Conservation (phyloP, 345 rosid genomes). For the Excoecaria agallocha region DNA sequence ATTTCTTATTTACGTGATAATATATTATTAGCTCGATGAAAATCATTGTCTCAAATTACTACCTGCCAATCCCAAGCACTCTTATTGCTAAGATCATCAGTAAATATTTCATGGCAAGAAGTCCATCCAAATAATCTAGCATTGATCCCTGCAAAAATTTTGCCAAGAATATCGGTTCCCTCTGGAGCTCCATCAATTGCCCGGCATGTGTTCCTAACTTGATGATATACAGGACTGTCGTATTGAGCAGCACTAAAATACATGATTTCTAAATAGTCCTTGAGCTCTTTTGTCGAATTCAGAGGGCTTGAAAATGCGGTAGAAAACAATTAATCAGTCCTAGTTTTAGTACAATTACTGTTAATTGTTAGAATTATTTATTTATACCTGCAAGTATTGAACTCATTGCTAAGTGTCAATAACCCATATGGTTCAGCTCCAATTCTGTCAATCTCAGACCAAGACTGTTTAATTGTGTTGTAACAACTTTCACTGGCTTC, state of each 20-base stretch:
- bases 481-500: too few relatives aligned
- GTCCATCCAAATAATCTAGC: not conserved
- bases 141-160: slow-evolving; percentile 22
- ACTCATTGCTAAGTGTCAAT: slow-evolving; percentile 9
- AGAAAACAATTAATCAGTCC: not conserved
- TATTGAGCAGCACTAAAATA: slow-evolving; percentile 15
- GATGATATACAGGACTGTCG: slow-evolving; percentile 21
- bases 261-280: slow-evolving; percentile 1
- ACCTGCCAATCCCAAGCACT: slow-evolving; percentile 55
- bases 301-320: slow-evolving; percentile 10
- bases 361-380: not conserved
- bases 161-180: slow-evolving; percentile 26
- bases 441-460: slow-evolving; percentile 33
- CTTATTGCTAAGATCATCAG: not conserved
- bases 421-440: slow-evolving; percentile 25
- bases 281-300: slow-evolving; percentile 23
- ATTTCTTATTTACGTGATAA: not conserved
- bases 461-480: slow-evolving; percentile 14
- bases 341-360: not conserved
- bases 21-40: too few relatives aligned
- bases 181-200: slow-evolving; percentile 24
- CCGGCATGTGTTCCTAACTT: slow-evolving; percentile 7
- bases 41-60: not conserved
- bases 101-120: too few relatives aligned
- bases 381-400: slow-evolving; percentile 23